These are phyloP conservation scores for Malus hybrid DNA, from an alignment of 331 rosid genomes.

Conservation along the genomic window DNA sequence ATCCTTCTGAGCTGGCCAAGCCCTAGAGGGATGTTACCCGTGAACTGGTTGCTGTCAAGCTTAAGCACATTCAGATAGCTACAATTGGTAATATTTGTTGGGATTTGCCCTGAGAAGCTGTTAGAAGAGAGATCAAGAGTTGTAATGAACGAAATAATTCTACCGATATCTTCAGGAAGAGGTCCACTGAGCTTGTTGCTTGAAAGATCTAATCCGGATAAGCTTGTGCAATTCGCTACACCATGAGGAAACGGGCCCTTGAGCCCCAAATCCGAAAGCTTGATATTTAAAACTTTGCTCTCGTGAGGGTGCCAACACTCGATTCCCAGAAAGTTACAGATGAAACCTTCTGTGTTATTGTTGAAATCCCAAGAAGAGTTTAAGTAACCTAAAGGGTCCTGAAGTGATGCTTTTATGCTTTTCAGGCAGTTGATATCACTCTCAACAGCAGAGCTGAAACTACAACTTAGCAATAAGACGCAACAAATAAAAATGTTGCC, in stretches of 20 bases:
- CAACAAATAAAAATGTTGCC: not conserved
- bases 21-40: slow-evolving; percentile 52
- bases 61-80: slow-evolving; percentile 48
- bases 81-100: slow-evolving; percentile 20
- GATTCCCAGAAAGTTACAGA: slow-evolving; percentile 28
- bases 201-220: slow-evolving; percentile 30
- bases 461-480: slow-evolving; percentile 29
- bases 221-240: slow-evolving; percentile 17
- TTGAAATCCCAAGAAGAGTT: slow-evolving; percentile 46
- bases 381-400: slow-evolving; percentile 25
- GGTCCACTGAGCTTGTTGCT: slow-evolving; percentile 17
- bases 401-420: slow-evolving; percentile 23
- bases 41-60: slow-evolving; percentile 55
- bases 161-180: slow-evolving; percentile 12
- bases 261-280: slow-evolving; percentile 20
- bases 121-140: slow-evolving; percentile 44
- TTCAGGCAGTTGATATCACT: slow-evolving; percentile 48
- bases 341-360: slow-evolving; percentile 24
- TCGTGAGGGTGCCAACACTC: slow-evolving; percentile 23
- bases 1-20: slow-evolving; percentile 37
- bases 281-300: slow-evolving; percentile 11
- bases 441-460: slow-evolving; percentile 21
- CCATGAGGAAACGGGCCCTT: slow-evolving; percentile 35
- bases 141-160: not conserved
- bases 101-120: slow-evolving; percentile 56